Evolutionary conservation across 2,329 filamentous ascomycete species (phyloP).

Genomic region (Pleoardoris graminearum): DNA sequence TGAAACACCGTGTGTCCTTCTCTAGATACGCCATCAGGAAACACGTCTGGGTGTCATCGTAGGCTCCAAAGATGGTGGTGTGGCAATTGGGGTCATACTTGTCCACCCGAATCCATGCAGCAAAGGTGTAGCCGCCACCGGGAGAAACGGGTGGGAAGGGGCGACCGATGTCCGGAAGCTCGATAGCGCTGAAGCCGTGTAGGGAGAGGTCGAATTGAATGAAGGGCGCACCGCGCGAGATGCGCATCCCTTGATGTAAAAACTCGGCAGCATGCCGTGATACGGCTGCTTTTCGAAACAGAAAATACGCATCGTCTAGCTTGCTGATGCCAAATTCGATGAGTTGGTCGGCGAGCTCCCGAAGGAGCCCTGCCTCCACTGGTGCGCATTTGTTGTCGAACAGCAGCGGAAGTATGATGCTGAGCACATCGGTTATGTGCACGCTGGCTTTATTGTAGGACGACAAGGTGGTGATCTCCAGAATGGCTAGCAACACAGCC

Average conservation of each 20-base stretch:
- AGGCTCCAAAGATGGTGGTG: constrained; percentile 94
- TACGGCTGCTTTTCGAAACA: constrained; percentile 63
- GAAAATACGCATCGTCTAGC: constrained; percentile 79
- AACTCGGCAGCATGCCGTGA: constrained; percentile 66
- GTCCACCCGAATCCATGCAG: constrained; percentile 87
- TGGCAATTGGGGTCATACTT: constrained; percentile 81
- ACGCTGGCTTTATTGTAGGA: constrained; percentile 45
- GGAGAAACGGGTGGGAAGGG: constrained; percentile 79
- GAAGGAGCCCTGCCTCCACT: constrained; percentile 51
- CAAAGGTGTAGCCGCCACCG: constrained; percentile 81
- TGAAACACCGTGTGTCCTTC: constrained; percentile 89
- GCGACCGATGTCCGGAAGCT: constrained; percentile 82
- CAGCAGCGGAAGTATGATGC: constrained; percentile 39
- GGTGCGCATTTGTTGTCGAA: constrained; percentile 41
- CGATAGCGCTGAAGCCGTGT: constrained; percentile 86
- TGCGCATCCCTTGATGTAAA: constrained; percentile 71
- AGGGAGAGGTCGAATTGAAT: constrained; percentile 93
- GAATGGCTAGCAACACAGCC: constrained; percentile 41
- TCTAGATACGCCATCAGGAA: constrained; percentile 94
- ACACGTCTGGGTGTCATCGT: constrained; percentile 87
- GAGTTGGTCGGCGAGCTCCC: constrained; percentile 69
- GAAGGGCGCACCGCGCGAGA: constrained; percentile 76
- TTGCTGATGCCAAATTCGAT: constrained; percentile 75
- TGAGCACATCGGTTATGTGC: constrained; percentile 43
- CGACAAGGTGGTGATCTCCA: constrained; percentile 40